Base-by-base conservation (phyloP, 1,139 yeast genomes). In the Arxiozyma bovina region DNA sequence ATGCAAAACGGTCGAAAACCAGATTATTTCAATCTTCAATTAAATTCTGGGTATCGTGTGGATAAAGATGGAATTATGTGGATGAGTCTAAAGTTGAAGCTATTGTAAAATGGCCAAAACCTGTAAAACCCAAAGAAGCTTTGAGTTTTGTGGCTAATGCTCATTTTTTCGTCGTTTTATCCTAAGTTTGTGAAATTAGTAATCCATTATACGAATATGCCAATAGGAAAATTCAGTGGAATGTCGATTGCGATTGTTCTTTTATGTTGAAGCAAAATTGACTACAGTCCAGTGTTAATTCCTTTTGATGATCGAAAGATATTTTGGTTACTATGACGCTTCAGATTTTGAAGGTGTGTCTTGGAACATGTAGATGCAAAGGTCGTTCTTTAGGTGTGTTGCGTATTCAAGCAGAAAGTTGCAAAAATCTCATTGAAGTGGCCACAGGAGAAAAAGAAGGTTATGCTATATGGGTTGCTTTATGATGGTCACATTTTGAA, bases 281-380 rank as follows among this genome's bases (percentile, higher is more conserved):
- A 8, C 21, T 20, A 8, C 9, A 9, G 47, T 17, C 52, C 48
- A 2, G n/a, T 43, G 1, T 34, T 49, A 17, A 3, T 34, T 7
- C 52, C 52, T 2, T 50, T 50, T 20, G 48, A 50, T 38, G 27
- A 20, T 9, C 43, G 1, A 50, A 43, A 42, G 30, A 50, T 18
- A 21, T 50, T 20, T 18, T 23, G 22, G 43, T 43, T 4, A 49
- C 27, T 17, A 50, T 4, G 52, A 50, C 43, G 52, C 52, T 3
- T 20, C 20, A 21, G 22, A 43, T 27, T 23, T 18, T 11, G 48
- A 42, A 5, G 42, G 42, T n/a, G 52, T 3, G 21, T 25, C 15
- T 20, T 43, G 8, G 52, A 42, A 43, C 21, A 25, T 11, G 8
- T 20, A 1, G 27, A 50, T 17, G 48, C 43, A 17, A 17, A n/a